Evolutionary conservation across 306 rosid genomes (phyloP).

Genomic region (Citrullus amarus): DNA sequence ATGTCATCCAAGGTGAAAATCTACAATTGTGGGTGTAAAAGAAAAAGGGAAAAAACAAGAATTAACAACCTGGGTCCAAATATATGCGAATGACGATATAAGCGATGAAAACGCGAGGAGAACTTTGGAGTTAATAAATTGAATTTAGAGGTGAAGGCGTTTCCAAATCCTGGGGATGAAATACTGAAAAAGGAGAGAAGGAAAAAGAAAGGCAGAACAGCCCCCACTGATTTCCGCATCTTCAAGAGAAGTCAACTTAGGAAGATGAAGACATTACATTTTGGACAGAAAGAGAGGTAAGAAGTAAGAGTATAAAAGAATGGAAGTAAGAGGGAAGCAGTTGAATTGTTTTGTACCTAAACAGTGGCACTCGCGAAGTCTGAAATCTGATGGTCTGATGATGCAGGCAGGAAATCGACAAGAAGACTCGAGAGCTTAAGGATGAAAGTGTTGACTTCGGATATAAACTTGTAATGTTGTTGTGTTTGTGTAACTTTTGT

Average conservation of each 20-base stretch:
- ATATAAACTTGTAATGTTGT: not conserved
- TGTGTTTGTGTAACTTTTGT: not conserved
- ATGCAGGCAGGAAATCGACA: not conserved
- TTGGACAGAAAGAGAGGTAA: not conserved
- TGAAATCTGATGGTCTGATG: not conserved
- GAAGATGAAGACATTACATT: not conserved
- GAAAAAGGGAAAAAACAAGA: not conserved
- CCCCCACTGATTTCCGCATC: conserved; percentile 15
- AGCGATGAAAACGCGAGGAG: conserved; percentile 1
- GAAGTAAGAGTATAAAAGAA: not conserved
- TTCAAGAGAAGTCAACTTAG: not conserved
- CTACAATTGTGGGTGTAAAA: not conserved
- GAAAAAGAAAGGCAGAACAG: conserved; percentile 2
- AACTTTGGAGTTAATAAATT: conserved; percentile 11
- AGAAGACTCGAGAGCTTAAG: not conserved
- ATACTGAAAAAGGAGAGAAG: conserved; percentile 3
- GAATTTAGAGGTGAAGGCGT: conserved; percentile 15
- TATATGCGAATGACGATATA: conserved; percentile 6
- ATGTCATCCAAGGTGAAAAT: not conserved
- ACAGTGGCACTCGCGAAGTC: not conserved
- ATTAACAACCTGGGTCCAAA: conserved; percentile 11
- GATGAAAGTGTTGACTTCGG: not conserved
- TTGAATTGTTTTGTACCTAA: not conserved
- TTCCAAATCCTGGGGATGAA: conserved; percentile 15
- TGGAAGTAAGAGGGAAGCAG: not conserved